Evolutionary conservation across 140 eudicot genomes (phyloP).

Genomic region (Bidens hawaiensis): DNA sequence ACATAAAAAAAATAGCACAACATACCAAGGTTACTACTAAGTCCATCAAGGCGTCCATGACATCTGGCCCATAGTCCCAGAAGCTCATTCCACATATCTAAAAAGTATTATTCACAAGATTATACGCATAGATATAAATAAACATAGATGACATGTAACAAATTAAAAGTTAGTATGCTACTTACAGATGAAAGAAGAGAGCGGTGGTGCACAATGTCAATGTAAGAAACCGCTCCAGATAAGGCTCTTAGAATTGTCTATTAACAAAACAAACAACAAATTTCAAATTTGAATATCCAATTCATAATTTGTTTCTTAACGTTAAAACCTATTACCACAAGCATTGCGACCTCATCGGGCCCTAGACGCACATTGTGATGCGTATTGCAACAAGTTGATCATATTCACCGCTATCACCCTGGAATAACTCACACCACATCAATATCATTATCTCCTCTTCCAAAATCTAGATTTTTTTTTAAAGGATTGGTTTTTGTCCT

Average conservation of each 20-base stretch:
- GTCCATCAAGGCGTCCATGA: conserved; percentile 92
- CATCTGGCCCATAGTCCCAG: conserved; percentile 89
- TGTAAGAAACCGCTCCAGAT: conserved; percentile 71
- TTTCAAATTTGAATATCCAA: no score
- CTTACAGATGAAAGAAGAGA: conserved; percentile 74
- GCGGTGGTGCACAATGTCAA: conserved; percentile 61
- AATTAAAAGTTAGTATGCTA: background rate
- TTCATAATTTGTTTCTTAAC: no score
- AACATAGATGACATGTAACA: background rate
- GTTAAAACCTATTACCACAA: conserved; percentile 56
- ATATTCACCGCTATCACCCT: conserved; percentile 67
- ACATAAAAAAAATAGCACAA: conserved; percentile 9
- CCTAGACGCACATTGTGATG: conserved; percentile 39
- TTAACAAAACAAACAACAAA: no score
- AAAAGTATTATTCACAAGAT: conserved; percentile 3
- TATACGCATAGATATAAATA: background rate
- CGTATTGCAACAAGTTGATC: conserved; percentile 53
- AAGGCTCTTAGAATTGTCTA: conserved; percentile 85
- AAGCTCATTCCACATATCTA: conserved; percentile 82
- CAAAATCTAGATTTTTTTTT: background rate
- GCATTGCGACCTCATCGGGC: conserved; percentile 82
- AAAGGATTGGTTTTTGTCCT: background rate
- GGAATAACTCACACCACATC: conserved; percentile 16
- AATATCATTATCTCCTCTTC: background rate
- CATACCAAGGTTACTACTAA: conserved; percentile 73